Evolutionary conservation across 1,284 basidiomycete genomes (phyloP), one percentile per base, ranked within the genome.

Genomic region (Neolentinus lepideus): DNA sequence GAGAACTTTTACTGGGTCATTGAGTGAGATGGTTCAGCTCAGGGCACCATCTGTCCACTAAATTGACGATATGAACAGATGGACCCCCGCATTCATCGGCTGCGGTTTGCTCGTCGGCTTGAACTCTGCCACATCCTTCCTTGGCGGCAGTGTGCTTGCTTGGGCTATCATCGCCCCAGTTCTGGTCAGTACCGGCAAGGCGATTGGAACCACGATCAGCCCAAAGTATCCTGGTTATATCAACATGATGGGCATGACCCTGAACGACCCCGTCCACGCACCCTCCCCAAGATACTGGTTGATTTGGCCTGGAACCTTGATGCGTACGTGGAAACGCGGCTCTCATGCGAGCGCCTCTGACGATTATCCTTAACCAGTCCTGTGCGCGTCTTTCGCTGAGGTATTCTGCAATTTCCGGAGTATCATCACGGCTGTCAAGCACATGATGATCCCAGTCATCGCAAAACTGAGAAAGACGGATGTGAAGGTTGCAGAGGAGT

Each of bases 281-380:
- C 81, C 83, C 1, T 84, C 81, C 1, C 83, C 84, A 12, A 77
- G 84, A 33, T 86, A 86, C 71, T 85, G 84, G 83, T 71, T 85
- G 29, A 71, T 88, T 38, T 88, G 84, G 83, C 83, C 83, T 35
- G 85, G 84, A 62, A 80, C 86, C 35, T 62, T 77, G 52, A 75
- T 80, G 64, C 55, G 47, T 50, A 50, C 22, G 47, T 50, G 22
- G n/a, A 10, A 25, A 21, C 22, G 6, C 6, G 12, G n/a, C 6
- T 22, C 8, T 21, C 22, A 26, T 4, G 22, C 16, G 10, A 25
- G 16, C n/a, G 24, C 47, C 14, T 11, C 8, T 14, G 4, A 25
- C 6, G 9, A 50, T 26, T 51, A 27, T 33, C 25, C 46, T 24
- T 6, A 26, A 48, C 2, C 36, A 57, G 58, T 65, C 63, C 55